Conservation (phyloP, 164 flowering plant genomes). For the Akebia trifoliata region DNA sequence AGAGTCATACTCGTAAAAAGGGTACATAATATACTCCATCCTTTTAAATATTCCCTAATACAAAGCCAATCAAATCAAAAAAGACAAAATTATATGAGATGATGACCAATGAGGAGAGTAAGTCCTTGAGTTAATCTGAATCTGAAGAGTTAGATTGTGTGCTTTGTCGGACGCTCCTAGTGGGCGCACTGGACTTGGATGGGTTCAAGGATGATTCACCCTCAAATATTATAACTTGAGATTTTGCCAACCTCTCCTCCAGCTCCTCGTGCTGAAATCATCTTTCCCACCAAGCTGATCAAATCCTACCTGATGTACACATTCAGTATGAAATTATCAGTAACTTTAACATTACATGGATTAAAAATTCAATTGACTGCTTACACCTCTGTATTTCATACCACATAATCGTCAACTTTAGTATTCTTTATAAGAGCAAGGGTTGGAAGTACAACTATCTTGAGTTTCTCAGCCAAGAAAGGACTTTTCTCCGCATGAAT, state of each 20-base stretch:
- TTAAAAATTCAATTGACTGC: neutral
- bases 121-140: constrained; percentile 38
- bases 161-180: constrained; percentile 73
- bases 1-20: too few species aligned
- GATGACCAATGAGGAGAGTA: too few species aligned
- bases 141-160: constrained; percentile 54
- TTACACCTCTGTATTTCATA: constrained; percentile 23
- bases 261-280: constrained; percentile 86
- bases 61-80: too few species aligned
- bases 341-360: neutral
- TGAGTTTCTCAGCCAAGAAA: constrained; percentile 83
- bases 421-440: constrained; percentile 90
- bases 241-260: constrained; percentile 84
- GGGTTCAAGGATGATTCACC: constrained; percentile 59
- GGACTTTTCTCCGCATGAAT: constrained; percentile 94
- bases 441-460: constrained; percentile 85
- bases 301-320: constrained; percentile 69
- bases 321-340: neutral
- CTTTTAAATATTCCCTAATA: too few species aligned
- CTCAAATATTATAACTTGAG: constrained; percentile 69
- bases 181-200: constrained; percentile 32
- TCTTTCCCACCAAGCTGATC: constrained; percentile 89
- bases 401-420: constrained; percentile 98
- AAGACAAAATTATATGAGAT: too few species aligned
- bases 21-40: too few species aligned